Evolutionary conservation across 805 yeast species (phyloP).

Genomic region (Barnettozyma californica): DNA sequence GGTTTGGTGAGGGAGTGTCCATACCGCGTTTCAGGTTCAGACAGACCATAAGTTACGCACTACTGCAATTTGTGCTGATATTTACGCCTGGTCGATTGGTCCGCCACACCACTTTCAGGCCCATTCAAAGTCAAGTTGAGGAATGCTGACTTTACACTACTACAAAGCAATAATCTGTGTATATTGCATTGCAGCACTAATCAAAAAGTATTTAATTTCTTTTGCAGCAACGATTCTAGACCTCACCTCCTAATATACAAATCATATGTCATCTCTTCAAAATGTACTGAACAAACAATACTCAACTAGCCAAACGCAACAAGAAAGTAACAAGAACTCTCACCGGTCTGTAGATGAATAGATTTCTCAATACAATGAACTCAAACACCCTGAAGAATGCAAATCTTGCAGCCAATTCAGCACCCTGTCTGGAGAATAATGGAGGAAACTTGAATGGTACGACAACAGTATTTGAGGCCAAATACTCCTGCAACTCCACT

Average conservation of each 20-base stretch:
- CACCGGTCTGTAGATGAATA: conserved; percentile 9
- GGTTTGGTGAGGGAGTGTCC: background rate
- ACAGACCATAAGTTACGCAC: background rate
- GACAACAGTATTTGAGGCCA: conserved; percentile 1
- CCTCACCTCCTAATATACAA: no score
- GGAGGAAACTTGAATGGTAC: conserved; percentile 6
- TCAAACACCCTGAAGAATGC: conserved; percentile 19
- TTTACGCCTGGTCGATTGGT: no score
- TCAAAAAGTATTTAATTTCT: no score
- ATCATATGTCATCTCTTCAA: no score
- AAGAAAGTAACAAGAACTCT: conserved; percentile 3
- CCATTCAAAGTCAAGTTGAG: no score
- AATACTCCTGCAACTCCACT: conserved; percentile 13
- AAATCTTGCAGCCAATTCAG: conserved; percentile 4
- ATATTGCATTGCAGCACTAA: no score
- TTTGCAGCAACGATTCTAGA: no score
- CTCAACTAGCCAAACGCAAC: background rate
- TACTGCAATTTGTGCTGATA: background rate
- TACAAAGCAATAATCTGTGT: no score
- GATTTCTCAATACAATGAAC: conserved; percentile 13
- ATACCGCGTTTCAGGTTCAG: background rate
- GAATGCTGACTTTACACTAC: no score
- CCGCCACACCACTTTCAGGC: no score
- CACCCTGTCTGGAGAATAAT: conserved; percentile 7
- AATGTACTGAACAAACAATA: background rate